These are phyloP conservation scores for Maudiozyma turicensis DNA, from an alignment of 805 yeast species.

Conservation along the genomic window DNA sequence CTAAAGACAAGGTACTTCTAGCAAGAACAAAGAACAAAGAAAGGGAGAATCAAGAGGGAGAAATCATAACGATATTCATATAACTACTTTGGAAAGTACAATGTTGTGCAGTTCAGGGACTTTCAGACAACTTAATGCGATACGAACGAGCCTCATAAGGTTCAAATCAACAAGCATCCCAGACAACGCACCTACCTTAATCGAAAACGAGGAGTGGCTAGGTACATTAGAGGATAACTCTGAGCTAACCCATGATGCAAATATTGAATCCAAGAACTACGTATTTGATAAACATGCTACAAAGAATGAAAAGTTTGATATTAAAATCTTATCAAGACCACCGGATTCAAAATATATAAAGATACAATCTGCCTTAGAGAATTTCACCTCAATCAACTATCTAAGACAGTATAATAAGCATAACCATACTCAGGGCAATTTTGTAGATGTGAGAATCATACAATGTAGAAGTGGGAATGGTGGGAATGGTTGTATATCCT, in stretches of 20 bases:
- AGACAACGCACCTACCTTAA: constrained; percentile 34
- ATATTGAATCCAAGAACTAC: not conserved
- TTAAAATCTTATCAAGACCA: constrained; percentile 13
- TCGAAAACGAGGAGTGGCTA: constrained; percentile 37
- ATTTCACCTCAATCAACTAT: constrained; percentile 23
- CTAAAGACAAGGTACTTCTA: too few relatives aligned
- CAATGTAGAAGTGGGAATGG: constrained; percentile 71
- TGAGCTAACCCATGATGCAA: not conserved
- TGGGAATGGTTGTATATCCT: constrained; percentile 81
- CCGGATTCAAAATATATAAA: constrained; percentile 17
- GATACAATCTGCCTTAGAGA: constrained; percentile 16
- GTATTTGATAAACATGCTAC: constrained; percentile 1
- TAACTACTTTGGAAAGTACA: too few relatives aligned
- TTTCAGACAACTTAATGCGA: not conserved
- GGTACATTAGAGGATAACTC: constrained; percentile 11
- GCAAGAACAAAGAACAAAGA: too few relatives aligned
- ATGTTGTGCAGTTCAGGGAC: too few relatives aligned
- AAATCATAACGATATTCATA: too few relatives aligned
- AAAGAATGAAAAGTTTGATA: constrained; percentile 4
- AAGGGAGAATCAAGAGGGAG: too few relatives aligned
- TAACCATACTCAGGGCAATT: constrained; percentile 32
- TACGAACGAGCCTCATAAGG: not conserved
- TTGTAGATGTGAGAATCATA: constrained; percentile 60
- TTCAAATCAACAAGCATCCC: constrained; percentile 13
- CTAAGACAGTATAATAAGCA: constrained; percentile 32